A percentile compares a stretch with the other conserved stretches of the same genome.
Evolutionary conservation across 192 early-diverging fungal genomes (phyloP).

Genomic region (Coemansia nantahalensis): DNA sequence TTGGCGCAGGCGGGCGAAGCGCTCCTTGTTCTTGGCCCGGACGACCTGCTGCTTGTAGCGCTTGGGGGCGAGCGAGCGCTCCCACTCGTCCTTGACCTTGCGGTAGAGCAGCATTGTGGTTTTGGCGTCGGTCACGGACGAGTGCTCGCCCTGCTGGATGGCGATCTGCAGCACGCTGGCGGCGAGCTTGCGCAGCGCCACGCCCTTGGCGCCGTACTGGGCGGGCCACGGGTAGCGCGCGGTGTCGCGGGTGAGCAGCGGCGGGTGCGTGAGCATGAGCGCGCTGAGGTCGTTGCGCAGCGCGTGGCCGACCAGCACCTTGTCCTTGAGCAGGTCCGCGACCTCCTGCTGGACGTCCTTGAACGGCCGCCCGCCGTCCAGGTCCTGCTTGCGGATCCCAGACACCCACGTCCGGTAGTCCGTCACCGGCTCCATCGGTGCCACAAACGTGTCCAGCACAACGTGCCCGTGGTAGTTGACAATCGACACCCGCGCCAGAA

Average conservation of each 20-base stretch:
- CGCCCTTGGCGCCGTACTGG: constrained; percentile 52
- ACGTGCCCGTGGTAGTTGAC: constrained; percentile 93
- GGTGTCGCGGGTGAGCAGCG: constrained; percentile 78
- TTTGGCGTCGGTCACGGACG: constrained; percentile 85
- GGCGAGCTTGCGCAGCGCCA: constrained; percentile 73
- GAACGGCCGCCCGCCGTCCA: constrained; percentile 66
- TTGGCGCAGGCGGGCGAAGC: constrained; percentile 35
- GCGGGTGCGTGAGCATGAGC: constrained; percentile 80
- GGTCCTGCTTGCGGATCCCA: constrained; percentile 80
- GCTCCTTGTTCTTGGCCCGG: constrained; percentile 32
- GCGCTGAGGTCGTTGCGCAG: constrained; percentile 84
- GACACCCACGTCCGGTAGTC: constrained; percentile 92
- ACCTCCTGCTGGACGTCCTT: constrained; percentile 77
- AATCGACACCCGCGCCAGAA: constrained; percentile 84
- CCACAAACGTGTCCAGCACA: constrained; percentile 82
- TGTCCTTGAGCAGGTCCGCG: constrained; percentile 77
- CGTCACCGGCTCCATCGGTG: constrained; percentile 77
- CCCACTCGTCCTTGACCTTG: constrained; percentile 82
- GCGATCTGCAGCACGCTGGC: constrained; percentile 68
- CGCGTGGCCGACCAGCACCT: constrained; percentile 90
- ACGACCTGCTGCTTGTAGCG: constrained; percentile 34
- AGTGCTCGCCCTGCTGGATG: constrained; percentile 88
- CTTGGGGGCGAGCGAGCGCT: constrained; percentile 47
- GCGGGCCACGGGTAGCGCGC: constrained; percentile 65
- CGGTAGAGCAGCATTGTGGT: constrained; percentile 88